These are phyloP conservation scores for Pulveroboletus sp. DNA, from an alignment of 768 basidiomycete genomes.

Conservation along the genomic window DNA sequence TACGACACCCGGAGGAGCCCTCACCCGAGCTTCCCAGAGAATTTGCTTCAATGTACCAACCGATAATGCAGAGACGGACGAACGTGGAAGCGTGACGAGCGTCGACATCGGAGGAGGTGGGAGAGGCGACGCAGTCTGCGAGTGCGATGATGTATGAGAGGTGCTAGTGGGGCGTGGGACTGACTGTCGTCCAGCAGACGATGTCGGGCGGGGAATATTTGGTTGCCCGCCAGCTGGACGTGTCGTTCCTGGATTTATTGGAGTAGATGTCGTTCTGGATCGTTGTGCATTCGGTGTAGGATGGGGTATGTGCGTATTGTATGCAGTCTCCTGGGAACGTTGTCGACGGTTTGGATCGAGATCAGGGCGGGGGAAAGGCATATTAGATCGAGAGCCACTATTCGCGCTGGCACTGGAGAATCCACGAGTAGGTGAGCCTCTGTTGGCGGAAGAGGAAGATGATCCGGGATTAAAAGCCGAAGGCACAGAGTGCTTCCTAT, in stretches of 20 bases:
- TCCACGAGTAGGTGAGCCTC: conserved; percentile 12
- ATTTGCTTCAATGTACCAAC: conserved; percentile 74
- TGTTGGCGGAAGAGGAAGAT: conserved; percentile 15
- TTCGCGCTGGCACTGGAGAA: conserved; percentile 3
- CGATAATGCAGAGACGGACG: conserved; percentile 55
- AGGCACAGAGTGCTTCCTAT: conserved; percentile 29
- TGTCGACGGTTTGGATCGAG: conserved; percentile 45
- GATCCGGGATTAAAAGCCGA: conserved; percentile 7
- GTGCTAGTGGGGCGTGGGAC: conserved; percentile 7
- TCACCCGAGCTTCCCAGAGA: conserved; percentile 75
- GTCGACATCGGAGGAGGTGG: conserved; percentile 54
- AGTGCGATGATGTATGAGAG: conserved; percentile 9
- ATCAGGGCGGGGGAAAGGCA: conserved; percentile 58
- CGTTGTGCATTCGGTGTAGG: conserved; percentile 9
- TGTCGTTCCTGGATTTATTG: conserved; percentile 10
- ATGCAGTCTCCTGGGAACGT: conserved; percentile 15
- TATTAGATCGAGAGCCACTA: conserved; percentile 22
- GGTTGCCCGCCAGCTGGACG: conserved; percentile 2
- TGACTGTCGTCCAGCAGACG: conserved; percentile 14
- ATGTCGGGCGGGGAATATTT: conserved; percentile 13
- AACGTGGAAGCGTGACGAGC: conserved; percentile 57
- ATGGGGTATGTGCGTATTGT: conserved; percentile 17
- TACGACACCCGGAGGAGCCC: conserved; percentile 48
- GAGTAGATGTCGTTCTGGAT: conserved; percentile 21
- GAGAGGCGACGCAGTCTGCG: conserved; percentile 34